Percentiles rank a stretch among this genome's conserved stretches.
These are phyloP conservation scores for Artemisia argyi DNA, from an alignment of 129 eudicot genomes.

Conservation along the genomic window DNA sequence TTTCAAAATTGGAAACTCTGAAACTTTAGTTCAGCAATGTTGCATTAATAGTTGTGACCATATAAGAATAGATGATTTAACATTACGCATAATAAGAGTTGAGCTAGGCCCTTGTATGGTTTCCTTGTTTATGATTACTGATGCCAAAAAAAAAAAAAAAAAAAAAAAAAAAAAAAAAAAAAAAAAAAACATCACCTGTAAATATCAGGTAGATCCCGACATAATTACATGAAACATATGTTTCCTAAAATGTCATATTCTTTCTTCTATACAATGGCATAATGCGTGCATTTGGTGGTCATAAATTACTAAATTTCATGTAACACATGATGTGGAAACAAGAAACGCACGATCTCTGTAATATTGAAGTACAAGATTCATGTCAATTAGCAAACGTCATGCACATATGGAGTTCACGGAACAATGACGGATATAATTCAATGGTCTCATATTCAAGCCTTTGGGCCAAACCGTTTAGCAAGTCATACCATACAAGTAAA, in stretches of 20 bases:
- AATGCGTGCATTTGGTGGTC: not conserved
- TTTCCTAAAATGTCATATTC: not conserved
- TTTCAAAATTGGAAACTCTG: not conserved
- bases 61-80: not conserved
- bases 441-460: too few species aligned
- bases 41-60: not conserved
- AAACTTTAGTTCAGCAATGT: not conserved
- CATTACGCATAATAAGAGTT: constrained; percentile 1
- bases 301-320: not conserved
- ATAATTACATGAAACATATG: not conserved
- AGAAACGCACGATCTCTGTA: not conserved
- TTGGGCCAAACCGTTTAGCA: too few species aligned
- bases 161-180: too few species aligned
- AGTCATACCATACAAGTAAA: too few species aligned
- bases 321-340: not conserved
- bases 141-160: too few species aligned
- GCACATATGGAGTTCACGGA: not conserved
- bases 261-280: not conserved
- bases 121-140: too few species aligned
- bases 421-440: too few species aligned
- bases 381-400: not conserved
- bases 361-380: not conserved
- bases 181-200: too few species aligned
- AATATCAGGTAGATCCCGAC: not conserved
- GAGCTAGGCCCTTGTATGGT: too few species aligned